These are phyloP conservation scores for Pleurostoma richardsiae DNA, from an alignment of 2,329 filamentous ascomycete genomes.

Conservation along the genomic window DNA sequence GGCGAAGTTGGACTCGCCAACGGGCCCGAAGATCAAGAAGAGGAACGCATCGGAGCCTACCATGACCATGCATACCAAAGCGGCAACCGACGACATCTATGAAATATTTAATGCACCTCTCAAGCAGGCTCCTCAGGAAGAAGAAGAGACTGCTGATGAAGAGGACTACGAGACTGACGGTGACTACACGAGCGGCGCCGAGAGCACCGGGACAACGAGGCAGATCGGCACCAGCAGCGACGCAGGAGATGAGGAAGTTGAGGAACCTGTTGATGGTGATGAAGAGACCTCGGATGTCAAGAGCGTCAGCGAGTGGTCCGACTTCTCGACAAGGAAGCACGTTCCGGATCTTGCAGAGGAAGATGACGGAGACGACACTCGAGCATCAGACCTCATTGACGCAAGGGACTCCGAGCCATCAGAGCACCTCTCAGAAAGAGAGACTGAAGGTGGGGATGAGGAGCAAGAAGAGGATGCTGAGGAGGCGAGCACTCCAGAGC, in stretches of 20 bases:
- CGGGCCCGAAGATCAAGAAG: slow-evolving; percentile 76
- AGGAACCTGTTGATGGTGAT: slow-evolving; percentile 33
- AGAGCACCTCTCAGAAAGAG: slow-evolving; percentile 12
- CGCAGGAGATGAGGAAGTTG: slow-evolving; percentile 35
- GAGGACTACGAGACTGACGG: slow-evolving; percentile 68
- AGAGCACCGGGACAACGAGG: slow-evolving; percentile 76
- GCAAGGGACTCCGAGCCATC: slow-evolving; percentile 24
- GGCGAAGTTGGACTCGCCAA: slow-evolving; percentile 86
- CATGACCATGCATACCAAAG: slow-evolving; percentile 94
- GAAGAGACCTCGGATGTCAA: slow-evolving; percentile 53
- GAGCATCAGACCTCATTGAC: slow-evolving; percentile 33
- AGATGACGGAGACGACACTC: slow-evolving; percentile 31
- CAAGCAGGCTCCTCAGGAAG: slow-evolving; percentile 25
- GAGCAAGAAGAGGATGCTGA: slow-evolving; percentile 29
- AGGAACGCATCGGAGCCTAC: slow-evolving; percentile 74
- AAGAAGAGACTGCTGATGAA: slow-evolving; percentile 48
- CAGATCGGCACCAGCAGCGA: slow-evolving; percentile 48
- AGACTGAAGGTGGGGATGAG: slow-evolving; percentile 21
- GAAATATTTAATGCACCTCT: slow-evolving; percentile 92
- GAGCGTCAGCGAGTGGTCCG: slow-evolving; percentile 80
- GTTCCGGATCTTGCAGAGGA: slow-evolving; percentile 43
- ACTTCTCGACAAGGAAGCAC: slow-evolving; percentile 73
- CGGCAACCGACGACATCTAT: slow-evolving; percentile 96
- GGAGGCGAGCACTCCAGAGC: slow-evolving; percentile 40
- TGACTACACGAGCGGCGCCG: slow-evolving; percentile 79